Evolutionary conservation across 1,139 yeast species (phyloP).

Genomic region (Saccharomyces hybrid): DNA sequence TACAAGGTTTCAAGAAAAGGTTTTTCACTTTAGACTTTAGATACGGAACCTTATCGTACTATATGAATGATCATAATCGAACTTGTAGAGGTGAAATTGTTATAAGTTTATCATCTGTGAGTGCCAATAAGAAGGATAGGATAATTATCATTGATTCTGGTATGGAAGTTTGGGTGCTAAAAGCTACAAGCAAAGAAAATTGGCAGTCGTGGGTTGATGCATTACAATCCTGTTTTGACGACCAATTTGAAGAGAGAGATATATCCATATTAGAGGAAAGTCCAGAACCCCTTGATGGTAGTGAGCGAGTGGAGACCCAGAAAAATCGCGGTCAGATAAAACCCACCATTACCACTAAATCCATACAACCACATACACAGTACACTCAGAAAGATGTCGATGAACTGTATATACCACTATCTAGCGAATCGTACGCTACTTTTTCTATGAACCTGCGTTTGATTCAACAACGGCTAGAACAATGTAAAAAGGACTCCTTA

Average conservation of each 20-base stretch:
- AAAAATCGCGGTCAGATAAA: not conserved
- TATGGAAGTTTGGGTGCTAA: conserved; percentile 87
- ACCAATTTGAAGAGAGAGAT: conserved; percentile 6
- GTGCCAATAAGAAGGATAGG: conserved; percentile 61
- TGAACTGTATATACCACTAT: conserved; percentile 11
- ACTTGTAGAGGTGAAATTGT: conserved; percentile 90
- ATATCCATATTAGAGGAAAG: not conserved
- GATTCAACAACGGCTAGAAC: conserved; percentile 21
- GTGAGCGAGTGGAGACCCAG: not conserved
- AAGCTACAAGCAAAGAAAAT: conserved; percentile 55
- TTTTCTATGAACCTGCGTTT: conserved; percentile 14
- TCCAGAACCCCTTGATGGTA: not conserved
- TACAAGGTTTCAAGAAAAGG: conserved; percentile 82
- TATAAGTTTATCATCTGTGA: conserved; percentile 65
- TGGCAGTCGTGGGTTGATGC: conserved; percentile 82
- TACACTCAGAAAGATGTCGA: not conserved
- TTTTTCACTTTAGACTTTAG: conserved; percentile 76
- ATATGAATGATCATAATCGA: conserved; percentile 58
- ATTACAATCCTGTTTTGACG: conserved; percentile 34
- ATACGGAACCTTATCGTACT: conserved; percentile 78
- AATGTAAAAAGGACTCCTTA: conserved; percentile 21
- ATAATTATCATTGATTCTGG: conserved; percentile 88
- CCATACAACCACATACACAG: not conserved
- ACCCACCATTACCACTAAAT: not conserved
- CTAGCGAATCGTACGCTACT: conserved; percentile 16